These are phyloP conservation scores for Microcyclospora pomicola DNA, from an alignment of 2,329 filamentous ascomycete species.

Conservation along the genomic window DNA sequence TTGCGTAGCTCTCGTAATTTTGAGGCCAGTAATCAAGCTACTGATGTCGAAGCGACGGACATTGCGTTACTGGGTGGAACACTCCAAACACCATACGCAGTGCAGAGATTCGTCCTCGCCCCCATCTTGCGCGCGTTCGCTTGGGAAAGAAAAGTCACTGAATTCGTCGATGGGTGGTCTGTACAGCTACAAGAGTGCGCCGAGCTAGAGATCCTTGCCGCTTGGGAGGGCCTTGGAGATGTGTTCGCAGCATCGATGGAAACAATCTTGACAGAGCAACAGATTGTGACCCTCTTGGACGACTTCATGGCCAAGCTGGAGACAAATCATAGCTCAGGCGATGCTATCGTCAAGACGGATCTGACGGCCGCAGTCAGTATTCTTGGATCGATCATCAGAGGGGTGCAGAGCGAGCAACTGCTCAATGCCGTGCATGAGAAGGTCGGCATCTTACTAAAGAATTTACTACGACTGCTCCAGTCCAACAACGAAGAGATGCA, in stretches of 20 bases:
- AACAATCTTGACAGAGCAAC: conserved; percentile 6
- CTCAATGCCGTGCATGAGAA: conserved; percentile 3
- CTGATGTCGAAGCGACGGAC: neutral
- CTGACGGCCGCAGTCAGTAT: conserved; percentile 1
- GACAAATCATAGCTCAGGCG: neutral
- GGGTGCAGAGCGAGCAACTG: conserved; percentile 5
- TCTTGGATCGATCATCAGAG: conserved; percentile 4
- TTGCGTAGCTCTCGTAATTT: neutral
- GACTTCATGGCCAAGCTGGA: neutral
- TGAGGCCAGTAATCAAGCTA: neutral
- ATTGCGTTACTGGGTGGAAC: neutral
- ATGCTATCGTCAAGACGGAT: neutral
- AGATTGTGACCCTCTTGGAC: conserved; percentile 8
- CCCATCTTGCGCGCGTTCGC: conserved; percentile 21
- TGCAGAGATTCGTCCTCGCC: neutral
- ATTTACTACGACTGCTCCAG: conserved; percentile 2
- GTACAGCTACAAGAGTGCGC: conserved; percentile 9
- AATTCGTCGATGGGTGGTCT: conserved; percentile 19
- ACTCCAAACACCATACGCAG: too few relatives aligned
- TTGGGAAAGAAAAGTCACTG: conserved; percentile 12
- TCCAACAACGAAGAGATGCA: neutral
- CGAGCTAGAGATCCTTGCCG: too few relatives aligned
- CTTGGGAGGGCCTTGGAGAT: too few relatives aligned
- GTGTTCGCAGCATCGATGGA: conserved; percentile 11
- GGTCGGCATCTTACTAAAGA: neutral